A percentile compares a stretch with the other conserved stretches of the same genome.
phyloP scores from a whole-genome alignment of 371 early-diverging fungal genomes.

The Parasitella parasitica region DNA sequence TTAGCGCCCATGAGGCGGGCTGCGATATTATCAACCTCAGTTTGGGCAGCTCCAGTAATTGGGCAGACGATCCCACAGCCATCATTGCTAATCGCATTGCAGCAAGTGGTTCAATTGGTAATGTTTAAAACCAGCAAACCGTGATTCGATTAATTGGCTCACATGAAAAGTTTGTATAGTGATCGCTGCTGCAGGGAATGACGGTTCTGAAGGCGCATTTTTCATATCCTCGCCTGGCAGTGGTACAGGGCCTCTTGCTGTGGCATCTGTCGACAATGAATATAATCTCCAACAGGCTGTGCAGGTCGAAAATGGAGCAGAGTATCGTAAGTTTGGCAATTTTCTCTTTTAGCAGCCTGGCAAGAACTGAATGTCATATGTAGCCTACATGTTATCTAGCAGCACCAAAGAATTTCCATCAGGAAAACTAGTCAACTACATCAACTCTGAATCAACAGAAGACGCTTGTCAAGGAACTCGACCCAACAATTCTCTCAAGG shows the following conservation, averaged over 20 bases:
- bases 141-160: no score
- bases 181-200: slow-evolving; percentile 67
- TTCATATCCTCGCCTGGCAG: slow-evolving; percentile 56
- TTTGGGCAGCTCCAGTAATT: slow-evolving; percentile 65
- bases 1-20: slow-evolving; percentile 58
- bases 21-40: slow-evolving; percentile 72
- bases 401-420: slow-evolving; percentile 21
- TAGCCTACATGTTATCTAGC: slow-evolving; percentile 33
- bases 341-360: neutral
- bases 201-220: slow-evolving; percentile 57
- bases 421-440: slow-evolving; percentile 32
- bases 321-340: slow-evolving; percentile 20
- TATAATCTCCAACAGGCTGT: slow-evolving; percentile 26
- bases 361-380: neutral
- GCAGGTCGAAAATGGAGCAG: slow-evolving; percentile 2
- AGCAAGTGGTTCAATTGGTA: slow-evolving; percentile 34
- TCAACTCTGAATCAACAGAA: neutral
- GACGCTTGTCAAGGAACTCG: slow-evolving; percentile 28
- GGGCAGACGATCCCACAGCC: slow-evolving; percentile 56
- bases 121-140: neutral
- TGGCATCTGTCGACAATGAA: slow-evolving; percentile 63
- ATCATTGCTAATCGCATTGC: slow-evolving; percentile 52
- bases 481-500: slow-evolving; percentile 24
- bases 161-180: no score
- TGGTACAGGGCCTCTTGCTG: slow-evolving; percentile 48